Base-by-base conservation (phyloP, 805 yeast genomes). In the Saccharomycopsis olivae region DNA sequence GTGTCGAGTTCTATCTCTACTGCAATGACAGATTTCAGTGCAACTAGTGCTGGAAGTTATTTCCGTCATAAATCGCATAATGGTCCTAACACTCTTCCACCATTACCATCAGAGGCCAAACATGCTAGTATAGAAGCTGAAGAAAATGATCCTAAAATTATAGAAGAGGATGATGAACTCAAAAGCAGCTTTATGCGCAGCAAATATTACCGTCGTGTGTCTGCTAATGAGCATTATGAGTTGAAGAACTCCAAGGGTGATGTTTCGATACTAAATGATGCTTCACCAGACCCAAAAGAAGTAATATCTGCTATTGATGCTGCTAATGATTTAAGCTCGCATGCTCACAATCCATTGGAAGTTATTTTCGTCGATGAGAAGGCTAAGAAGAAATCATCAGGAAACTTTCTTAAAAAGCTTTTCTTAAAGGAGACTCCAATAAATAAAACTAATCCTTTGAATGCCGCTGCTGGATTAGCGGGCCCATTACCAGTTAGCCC, bases 21-120 rank as follows among this genome's bases (percentile, higher is more conserved):
- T 2, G 53, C 64, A 8, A 56, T 68, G 59, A 68, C 73, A 27
- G 92, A 83, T 55, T 69, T 82, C 47, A 81, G 92, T 60, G 95
- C 95, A 3, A 82, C 95, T 0, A 79, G 92, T 47, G 94, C 95
- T 1, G 94, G 94, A 0, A 82, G 94, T 23, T 75, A 76, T 43
- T 75, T 78, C 34, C 70, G 94, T 52, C 94, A 85, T 55, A 79
- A 71, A 50, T n/a, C n/a, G n/a, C 66, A 63, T 53, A 77, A 76
- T 27, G 60, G 59, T 41, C 54, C 62, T 10, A 11, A 25, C 6
- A 13, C 21, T 14, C 19, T 29, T 10, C 21, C 35, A 20, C 23
- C 40, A 20, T 13, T 24, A 5, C 21, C 29, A 10, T 5, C 25
- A 14, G 14, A 9, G 9, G 29, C 35, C 18, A 37, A 14, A 20